These are phyloP conservation scores for Reutealis trisperma DNA, from an alignment of 345 rosid genomes.

Conservation along the genomic window DNA sequence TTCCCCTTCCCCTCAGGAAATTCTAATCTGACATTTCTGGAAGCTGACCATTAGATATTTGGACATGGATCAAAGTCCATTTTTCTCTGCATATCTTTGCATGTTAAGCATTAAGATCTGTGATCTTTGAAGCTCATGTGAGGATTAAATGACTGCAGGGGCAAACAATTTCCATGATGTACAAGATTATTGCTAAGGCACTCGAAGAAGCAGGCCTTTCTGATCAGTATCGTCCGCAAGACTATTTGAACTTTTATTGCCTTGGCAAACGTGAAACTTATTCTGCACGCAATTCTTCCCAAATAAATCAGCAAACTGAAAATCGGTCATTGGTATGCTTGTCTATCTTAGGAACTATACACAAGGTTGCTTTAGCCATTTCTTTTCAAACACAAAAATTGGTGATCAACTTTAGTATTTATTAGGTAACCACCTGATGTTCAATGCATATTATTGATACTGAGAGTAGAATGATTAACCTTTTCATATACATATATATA, in stretches of 20 bases:
- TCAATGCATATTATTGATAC: neutral
- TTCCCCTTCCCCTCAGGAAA: too few relatives aligned
- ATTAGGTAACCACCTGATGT: neutral
- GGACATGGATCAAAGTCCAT: neutral
- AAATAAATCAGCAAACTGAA: constrained; percentile 33
- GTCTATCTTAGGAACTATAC: neutral
- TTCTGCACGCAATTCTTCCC: constrained; percentile 18
- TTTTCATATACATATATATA: too few relatives aligned
- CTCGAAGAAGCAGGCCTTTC: constrained; percentile 49
- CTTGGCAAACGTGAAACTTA: constrained; percentile 62
- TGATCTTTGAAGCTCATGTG: constrained; percentile 9
- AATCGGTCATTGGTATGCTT: constrained; percentile 44
- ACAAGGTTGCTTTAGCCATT: neutral
- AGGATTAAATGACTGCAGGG: constrained; percentile 38
- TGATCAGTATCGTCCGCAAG: constrained; percentile 43
- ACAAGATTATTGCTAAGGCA: constrained; percentile 49
- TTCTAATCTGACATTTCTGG: too few relatives aligned
- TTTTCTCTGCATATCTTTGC: neutral
- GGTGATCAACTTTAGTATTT: neutral
- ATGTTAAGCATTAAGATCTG: neutral
- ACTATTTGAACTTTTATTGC: constrained; percentile 71
- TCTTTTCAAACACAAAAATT: neutral
- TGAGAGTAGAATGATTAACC: neutral
- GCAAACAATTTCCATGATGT: constrained; percentile 78
- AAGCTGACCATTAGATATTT: too few relatives aligned